Percentiles rank a stretch among this genome's conserved stretches.
phyloP scores from a whole-genome alignment of 2,329 filamentous ascomycete species.

The Monosporascus sp. region DNA sequence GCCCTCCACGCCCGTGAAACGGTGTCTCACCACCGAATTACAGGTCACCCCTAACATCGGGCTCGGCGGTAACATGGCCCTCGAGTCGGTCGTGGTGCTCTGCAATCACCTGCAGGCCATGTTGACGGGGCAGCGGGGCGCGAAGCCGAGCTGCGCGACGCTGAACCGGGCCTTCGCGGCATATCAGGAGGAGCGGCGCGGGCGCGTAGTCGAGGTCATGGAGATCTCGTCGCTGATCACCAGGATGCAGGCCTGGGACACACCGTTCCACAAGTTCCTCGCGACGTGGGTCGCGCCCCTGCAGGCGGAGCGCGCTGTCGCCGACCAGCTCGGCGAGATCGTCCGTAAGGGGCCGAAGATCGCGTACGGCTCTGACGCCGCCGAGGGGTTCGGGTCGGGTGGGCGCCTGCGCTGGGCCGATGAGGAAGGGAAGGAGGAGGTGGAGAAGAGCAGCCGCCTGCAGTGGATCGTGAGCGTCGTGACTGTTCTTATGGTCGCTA shows the following conservation, averaged over 20 bases:
- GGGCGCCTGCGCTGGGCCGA: no score
- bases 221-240: not conserved
- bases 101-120: slow-evolving; percentile 19
- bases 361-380: no score
- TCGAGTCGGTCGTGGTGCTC: slow-evolving; percentile 28
- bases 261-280: no score
- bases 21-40: not conserved
- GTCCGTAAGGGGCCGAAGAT: no score
- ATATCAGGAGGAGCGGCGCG: slow-evolving; percentile 1
- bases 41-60: slow-evolving; percentile 26
- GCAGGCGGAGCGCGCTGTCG: no score
- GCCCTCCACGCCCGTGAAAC: not conserved
- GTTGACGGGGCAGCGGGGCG: not conserved
- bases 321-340: no score
- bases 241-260: not conserved
- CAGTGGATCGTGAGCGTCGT: no score
- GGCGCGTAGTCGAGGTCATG: not conserved
- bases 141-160: slow-evolving; percentile 3
- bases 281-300: no score
- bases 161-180: not conserved
- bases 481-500: no score
- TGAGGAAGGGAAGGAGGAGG: no score
- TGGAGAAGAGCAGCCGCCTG: no score
- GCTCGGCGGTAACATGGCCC: slow-evolving; percentile 32
- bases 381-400: no score